Evolutionary conservation across 805 yeast species (phyloP).

Genomic region (Isabelozyma gotoi): DNA sequence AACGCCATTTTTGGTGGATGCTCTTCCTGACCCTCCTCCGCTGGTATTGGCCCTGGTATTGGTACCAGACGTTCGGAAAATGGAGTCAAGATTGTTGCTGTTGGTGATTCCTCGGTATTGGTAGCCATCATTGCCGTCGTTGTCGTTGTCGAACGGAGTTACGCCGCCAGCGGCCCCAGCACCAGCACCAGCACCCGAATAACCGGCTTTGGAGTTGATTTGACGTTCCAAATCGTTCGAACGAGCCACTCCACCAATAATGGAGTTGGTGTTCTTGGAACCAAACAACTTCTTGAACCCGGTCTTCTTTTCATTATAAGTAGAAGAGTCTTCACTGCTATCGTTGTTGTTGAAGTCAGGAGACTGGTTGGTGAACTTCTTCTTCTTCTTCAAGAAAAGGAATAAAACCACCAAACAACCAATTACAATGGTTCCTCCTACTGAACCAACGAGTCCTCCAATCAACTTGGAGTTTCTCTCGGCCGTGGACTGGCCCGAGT

Average conservation of each 20-base stretch:
- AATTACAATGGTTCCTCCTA: slow-evolving; percentile 45
- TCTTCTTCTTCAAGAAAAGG: slow-evolving; percentile 32
- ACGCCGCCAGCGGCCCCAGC: slow-evolving; percentile 5
- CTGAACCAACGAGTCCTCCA: slow-evolving; percentile 47
- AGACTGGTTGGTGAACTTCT: slow-evolving; percentile 37
- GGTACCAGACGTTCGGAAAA: slow-evolving; percentile 25
- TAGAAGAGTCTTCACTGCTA: slow-evolving; percentile 14
- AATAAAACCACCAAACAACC: slow-evolving; percentile 36
- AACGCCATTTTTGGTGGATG: slow-evolving; percentile 6
- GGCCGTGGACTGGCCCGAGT: slow-evolving; percentile 12
- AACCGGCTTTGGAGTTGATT: slow-evolving; percentile 9
- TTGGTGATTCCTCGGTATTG: slow-evolving; percentile 45
- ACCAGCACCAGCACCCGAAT: slow-evolving; percentile 10
- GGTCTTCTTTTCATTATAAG: slow-evolving; percentile 8
- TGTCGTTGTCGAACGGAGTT: slow-evolving; percentile 6
- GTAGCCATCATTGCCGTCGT: slow-evolving; percentile 28
- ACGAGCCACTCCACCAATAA: slow-evolving; percentile 15
- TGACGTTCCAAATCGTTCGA: slow-evolving; percentile 29
- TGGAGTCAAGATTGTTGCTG: slow-evolving; percentile 40
- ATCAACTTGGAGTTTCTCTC: slow-evolving; percentile 34
- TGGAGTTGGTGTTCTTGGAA: slow-evolving; percentile 14
- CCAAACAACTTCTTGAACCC: slow-evolving; percentile 34
- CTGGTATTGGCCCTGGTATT: slow-evolving; percentile 7
- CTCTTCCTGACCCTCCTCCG: neutral
- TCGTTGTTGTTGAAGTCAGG: slow-evolving; percentile 42